phyloP scores from a whole-genome alignment of 2,329 filamentous ascomycete genomes.

The Aciculosporium take region DNA sequence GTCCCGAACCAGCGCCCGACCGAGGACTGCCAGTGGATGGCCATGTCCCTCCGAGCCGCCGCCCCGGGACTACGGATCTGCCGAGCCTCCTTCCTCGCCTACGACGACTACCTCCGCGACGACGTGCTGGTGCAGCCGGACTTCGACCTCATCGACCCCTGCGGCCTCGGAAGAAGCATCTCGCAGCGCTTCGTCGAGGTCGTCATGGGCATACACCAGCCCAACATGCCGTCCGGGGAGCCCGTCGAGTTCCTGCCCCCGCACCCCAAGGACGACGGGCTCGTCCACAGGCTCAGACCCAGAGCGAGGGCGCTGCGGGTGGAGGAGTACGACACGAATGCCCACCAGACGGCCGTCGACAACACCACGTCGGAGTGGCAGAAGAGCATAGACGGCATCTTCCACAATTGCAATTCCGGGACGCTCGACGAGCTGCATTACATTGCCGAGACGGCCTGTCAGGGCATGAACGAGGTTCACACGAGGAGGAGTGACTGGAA shows the following conservation, averaged over 20 bases:
- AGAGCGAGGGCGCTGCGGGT: constrained; percentile 14
- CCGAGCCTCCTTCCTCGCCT: constrained; percentile 29
- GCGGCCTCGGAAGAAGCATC: constrained; percentile 24
- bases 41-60: constrained; percentile 24
- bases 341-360: constrained; percentile 22
- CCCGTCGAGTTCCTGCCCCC: constrained; percentile 21
- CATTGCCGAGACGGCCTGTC: constrained; percentile 29
- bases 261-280: constrained; percentile 14
- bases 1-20: constrained; percentile 27
- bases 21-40: constrained; percentile 26
- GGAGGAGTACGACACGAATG: constrained; percentile 22
- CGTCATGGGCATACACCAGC: constrained; percentile 25
- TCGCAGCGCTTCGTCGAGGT: constrained; percentile 34
- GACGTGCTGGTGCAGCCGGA: constrained; percentile 14
- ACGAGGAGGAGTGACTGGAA: constrained; percentile 17
- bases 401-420: constrained; percentile 28
- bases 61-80: constrained; percentile 24
- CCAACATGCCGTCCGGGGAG: constrained; percentile 17
- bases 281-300: constrained; percentile 13
- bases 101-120: constrained; percentile 25
- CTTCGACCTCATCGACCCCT: constrained; percentile 29
- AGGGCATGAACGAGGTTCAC: constrained; percentile 30
- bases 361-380: constrained; percentile 29
- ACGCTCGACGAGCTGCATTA: constrained; percentile 30
- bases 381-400: constrained; percentile 28